Evolutionary conservation across 2,329 filamentous ascomycete genomes (phyloP), one percentile per base, ranked within the genome.

Genomic region (Aschersonia sp.): DNA sequence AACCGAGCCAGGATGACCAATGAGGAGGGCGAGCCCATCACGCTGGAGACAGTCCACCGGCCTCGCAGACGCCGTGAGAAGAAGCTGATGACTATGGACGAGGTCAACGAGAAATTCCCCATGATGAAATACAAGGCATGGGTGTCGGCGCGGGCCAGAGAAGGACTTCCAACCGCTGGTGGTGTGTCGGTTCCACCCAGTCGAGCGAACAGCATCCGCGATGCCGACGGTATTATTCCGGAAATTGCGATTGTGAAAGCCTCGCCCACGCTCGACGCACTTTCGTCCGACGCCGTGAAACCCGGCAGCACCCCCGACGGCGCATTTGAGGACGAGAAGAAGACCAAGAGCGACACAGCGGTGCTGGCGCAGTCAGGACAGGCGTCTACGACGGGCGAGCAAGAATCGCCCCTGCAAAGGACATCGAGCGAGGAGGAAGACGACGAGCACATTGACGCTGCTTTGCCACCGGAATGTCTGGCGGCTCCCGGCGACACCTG

Each of bases 21-120:
- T 54, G 85, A 88, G 57, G 85, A 89, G 55, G 84, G 85, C 61
- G 89, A 95, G 52, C 86, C 84, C 12, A 94, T 98, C 59, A 88
- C 88, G 52, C 71, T 98, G 53, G 78, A 89, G 49, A 77, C 83
- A 49, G 88, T 97, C 76, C 86, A 87, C 49, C 66, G 87, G 50
- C 83, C 87, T 45, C 89, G 92, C 62, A 79, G 92, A 49, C 79
- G 90, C 54, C 80, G 89, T 50, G 92, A 98, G 66, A 98, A 98
- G 79, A 98, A 95, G 65, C 67, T 98, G 55, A 97, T 98, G 92
- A 86, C 85, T 2, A 95, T 97, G 81, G 92, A 98, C 52, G 92
- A 98, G 66, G 92, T 98, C 52, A 97, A 98, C 62, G 88, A 94
- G 55, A 87, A 94, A 56, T 98, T 98, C 58, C 90, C 92, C 0